These are phyloP conservation scores for Lentinus tigrinus DNA, from an alignment of 768 basidiomycete species.

Conservation along the genomic window DNA sequence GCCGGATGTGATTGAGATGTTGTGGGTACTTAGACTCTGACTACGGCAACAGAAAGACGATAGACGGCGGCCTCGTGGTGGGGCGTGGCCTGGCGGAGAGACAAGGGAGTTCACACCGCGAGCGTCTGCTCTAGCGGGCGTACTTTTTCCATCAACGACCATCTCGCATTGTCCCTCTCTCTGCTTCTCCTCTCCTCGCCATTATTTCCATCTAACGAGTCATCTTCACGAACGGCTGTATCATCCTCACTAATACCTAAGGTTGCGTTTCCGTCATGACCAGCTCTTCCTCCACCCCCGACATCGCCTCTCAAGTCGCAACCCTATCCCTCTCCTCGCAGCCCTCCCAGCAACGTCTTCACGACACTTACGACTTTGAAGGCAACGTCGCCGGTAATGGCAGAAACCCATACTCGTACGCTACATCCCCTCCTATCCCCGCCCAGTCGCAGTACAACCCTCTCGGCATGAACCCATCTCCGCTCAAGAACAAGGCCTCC, in stretches of 20 bases:
- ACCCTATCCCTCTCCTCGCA: slow-evolving; percentile 63
- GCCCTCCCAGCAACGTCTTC: slow-evolving; percentile 72
- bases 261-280: slow-evolving; percentile 55
- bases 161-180: slow-evolving; percentile 24
- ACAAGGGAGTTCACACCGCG: slow-evolving; percentile 12
- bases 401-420: slow-evolving; percentile 70
- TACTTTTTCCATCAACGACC: slow-evolving; percentile 31
- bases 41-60: slow-evolving; percentile 1
- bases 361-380: slow-evolving; percentile 86
- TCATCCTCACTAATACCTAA: slow-evolving; percentile 13
- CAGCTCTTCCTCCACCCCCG: slow-evolving; percentile 66
- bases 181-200: slow-evolving; percentile 19
- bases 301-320: slow-evolving; percentile 55
- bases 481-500: slow-evolving; percentile 71
- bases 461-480: slow-evolving; percentile 63
- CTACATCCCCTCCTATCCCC: slow-evolving; percentile 60
- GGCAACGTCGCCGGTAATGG: slow-evolving; percentile 45
- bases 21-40: background rate
- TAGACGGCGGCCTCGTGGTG: slow-evolving; percentile 15
- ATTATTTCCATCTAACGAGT: slow-evolving; percentile 23
- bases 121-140: slow-evolving; percentile 19
- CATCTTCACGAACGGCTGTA: slow-evolving; percentile 24
- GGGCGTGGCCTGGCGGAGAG: slow-evolving; percentile 2
- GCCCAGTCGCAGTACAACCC: slow-evolving; percentile 48
- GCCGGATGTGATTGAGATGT: background rate